A percentile compares a stretch with the other conserved stretches of the same genome.
Evolutionary conservation across 495 filamentous ascomycete genomes (phyloP).

Genomic region (Terfezia claveryi): DNA sequence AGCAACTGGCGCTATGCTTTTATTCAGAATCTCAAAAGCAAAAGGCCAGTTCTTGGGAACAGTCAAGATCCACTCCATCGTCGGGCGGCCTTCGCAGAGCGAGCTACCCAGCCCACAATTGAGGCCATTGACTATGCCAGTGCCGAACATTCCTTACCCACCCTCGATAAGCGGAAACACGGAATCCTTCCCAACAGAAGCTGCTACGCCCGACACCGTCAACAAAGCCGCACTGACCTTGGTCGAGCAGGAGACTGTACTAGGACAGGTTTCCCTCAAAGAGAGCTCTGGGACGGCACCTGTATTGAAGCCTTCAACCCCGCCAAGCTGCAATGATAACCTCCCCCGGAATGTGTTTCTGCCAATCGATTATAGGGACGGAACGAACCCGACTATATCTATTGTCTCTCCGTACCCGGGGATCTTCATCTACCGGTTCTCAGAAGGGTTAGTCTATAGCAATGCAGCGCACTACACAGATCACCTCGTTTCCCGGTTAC

Average conservation of each 20-base stretch:
- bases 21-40: conserved; percentile 64
- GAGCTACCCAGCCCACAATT: conserved; percentile 2
- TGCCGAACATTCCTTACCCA: not conserved
- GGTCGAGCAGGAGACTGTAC: conserved; percentile 11
- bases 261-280: conserved; percentile 18
- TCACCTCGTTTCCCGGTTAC: conserved; percentile 49
- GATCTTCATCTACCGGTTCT: conserved; percentile 93
- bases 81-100: conserved; percentile 63
- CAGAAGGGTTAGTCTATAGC: conserved; percentile 91
- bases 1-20: conserved; percentile 51
- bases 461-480: conserved; percentile 87
- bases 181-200: not conserved
- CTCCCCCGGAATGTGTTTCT: conserved; percentile 55
- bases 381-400: conserved; percentile 70
- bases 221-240: not conserved
- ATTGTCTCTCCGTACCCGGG: conserved; percentile 69
- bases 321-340: conserved; percentile 14
- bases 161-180: not conserved
- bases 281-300: conserved; percentile 10
- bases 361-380: conserved; percentile 71
- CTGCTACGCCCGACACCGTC: not conserved
- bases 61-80: conserved; percentile 71
- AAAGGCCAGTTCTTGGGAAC: conserved; percentile 71
- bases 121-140: not conserved
- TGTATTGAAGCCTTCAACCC: conserved; percentile 3